Percentiles rank a stretch among this genome's conserved stretches.
phyloP scores from a whole-genome alignment of 441 rosid species.

The Theobroma grandiflorum region DNA sequence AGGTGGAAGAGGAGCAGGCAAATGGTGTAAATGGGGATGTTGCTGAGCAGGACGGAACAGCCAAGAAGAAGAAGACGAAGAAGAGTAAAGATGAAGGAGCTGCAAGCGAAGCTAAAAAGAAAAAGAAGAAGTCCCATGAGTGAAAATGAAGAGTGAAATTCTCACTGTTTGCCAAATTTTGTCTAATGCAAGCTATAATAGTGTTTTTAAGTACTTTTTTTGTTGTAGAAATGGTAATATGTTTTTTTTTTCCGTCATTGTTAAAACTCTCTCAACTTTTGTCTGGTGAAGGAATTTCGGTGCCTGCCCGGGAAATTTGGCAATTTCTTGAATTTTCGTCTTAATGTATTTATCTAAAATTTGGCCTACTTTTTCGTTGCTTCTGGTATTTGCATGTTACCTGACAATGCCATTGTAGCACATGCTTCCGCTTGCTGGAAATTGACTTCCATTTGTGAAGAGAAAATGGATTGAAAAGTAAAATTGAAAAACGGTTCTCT shows the following conservation, averaged over 20 bases:
- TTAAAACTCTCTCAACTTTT: neutral
- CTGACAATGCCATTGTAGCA: neutral
- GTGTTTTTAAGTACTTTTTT: neutral
- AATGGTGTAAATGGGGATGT: slow-evolving; percentile 35
- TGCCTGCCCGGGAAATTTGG: neutral
- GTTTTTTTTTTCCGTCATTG: neutral
- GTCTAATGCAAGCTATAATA: neutral
- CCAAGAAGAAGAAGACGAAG: slow-evolving; percentile 66
- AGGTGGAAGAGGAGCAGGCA: slow-evolving; percentile 28
- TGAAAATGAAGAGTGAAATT: slow-evolving; percentile 37
- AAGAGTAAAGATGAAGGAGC: slow-evolving; percentile 50
- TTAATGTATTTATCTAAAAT: neutral
- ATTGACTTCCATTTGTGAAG: neutral
- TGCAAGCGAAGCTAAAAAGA: slow-evolving; percentile 47
- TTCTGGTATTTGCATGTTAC: neutral
- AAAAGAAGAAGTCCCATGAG: slow-evolving; percentile 57
- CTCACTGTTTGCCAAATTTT: slow-evolving; percentile 15
- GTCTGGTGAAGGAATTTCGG: neutral
- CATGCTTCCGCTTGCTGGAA: neutral
- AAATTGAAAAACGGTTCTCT: neutral
- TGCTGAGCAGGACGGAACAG: slow-evolving; percentile 36
- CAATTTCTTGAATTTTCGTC: neutral
- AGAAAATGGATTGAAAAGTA: neutral
- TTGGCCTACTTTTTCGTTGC: neutral
- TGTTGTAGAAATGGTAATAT: neutral